These are phyloP conservation scores for Rosa hybrid DNA, from an alignment of 331 rosid species.

Conservation along the genomic window DNA sequence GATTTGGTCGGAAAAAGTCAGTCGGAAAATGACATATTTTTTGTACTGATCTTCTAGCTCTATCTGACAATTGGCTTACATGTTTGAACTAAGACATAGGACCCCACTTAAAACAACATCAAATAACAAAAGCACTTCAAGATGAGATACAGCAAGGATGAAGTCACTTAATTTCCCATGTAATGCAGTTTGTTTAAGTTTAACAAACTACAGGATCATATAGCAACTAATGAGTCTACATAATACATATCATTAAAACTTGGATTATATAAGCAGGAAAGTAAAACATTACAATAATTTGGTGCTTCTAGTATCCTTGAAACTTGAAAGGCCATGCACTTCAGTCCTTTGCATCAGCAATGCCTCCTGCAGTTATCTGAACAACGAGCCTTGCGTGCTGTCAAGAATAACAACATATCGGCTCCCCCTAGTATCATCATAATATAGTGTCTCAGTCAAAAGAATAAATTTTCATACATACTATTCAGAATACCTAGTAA, in stretches of 20 bases:
- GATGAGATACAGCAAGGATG: not conserved
- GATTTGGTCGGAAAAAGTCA: too few relatives aligned
- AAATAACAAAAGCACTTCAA: not conserved
- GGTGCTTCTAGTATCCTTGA: not conserved
- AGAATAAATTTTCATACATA: not conserved
- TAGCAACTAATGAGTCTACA: not conserved
- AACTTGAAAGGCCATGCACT: not conserved
- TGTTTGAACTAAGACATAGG: not conserved
- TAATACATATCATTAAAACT: not conserved
- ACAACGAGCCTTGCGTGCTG: not conserved
- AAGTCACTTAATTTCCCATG: not conserved
- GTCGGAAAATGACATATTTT: too few relatives aligned
- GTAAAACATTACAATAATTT: not conserved
- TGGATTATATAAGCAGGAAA: not conserved
- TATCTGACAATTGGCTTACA: not conserved
- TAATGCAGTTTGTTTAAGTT: not conserved
- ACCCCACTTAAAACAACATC: not conserved
- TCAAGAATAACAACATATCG: not conserved
- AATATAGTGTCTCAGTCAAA: not conserved
- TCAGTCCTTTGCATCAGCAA: not conserved
- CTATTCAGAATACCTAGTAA: not conserved
- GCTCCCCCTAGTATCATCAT: not conserved
- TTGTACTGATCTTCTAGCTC: not conserved
- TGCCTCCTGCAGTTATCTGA: constrained; percentile 4
- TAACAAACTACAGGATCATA: not conserved